Base-by-base conservation (phyloP, 208 protist species). In the Trypanosoma congolense region DNA sequence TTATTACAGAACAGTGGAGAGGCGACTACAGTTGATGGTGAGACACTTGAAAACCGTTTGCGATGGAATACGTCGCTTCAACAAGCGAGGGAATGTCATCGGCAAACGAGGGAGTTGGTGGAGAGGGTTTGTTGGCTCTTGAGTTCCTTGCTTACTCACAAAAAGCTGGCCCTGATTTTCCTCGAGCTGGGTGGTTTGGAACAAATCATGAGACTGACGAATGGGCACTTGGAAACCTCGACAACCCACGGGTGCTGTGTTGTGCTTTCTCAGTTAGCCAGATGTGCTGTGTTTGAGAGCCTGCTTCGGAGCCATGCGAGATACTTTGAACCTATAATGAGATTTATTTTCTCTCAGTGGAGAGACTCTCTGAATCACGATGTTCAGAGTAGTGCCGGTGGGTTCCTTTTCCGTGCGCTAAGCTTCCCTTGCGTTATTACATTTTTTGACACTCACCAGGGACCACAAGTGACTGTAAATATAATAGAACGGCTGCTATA, bases 391-490 rank as follows among this genome's bases (percentile, higher is more conserved):
- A 87, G 78, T 57, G 87, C 83, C 2, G 79, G 75, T 22, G 71
- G 67, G 1, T 91, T 94, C 69, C 69, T 94, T 25, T 83, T 83
- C 46, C 72, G 82, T 63, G 73, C 77, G 18, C 47, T 94, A 18
- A 90, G 79, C 61, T 92, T 94, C 54, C 83, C 87, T 12, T 85
- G 73, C 46, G 79, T 86, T 18, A 52, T 92, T 18, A 57, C 62
- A 31, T 79, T 77, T 47, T 94, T 91, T 65, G 83, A 91, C 44
- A 21, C 58, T 2, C 49, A 70, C 24, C 68, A 80, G 33, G 83
- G 83, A 2, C 66, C 74, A n/a, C 53, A 69, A n/a, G 56, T 66
- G 22, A 71, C 74, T 21, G 41, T 92, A 40, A 65, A 73, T 31
- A 68, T 61, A 21, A 56, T 91, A 19, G 70, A 86, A 28, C 50